Conservation (phyloP, 345 rosid species). For the Eucalyptus tenuipes region DNA sequence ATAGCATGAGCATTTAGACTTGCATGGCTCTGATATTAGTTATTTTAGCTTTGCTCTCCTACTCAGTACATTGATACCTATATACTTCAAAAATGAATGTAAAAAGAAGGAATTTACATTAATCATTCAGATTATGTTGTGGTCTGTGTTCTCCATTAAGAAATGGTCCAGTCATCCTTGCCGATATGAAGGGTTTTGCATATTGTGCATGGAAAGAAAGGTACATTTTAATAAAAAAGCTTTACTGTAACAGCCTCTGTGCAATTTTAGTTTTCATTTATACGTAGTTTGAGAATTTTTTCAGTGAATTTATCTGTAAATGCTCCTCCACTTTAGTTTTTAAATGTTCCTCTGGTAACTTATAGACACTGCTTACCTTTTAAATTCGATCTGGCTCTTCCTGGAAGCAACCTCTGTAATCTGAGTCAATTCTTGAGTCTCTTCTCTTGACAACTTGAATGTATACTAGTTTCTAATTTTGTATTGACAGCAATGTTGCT, state of each 20-base stretch:
- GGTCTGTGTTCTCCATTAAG: background rate
- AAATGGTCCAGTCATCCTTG: background rate
- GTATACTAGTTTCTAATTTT: background rate
- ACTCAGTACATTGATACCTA: background rate
- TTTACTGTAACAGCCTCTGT: background rate
- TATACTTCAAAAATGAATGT: background rate
- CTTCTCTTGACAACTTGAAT: background rate
- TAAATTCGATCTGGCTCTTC: background rate
- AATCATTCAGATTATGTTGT: background rate
- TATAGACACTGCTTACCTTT: background rate
- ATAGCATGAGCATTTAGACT: background rate
- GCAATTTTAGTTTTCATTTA: background rate
- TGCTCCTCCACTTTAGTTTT: background rate
- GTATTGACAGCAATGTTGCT: conserved; percentile 68
- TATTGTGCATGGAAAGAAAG: background rate
- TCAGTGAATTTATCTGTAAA: background rate
- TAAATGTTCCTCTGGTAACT: background rate
- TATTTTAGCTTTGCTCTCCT: background rate
- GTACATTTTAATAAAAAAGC: background rate
- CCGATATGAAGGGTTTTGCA: background rate
- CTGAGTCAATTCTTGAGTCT: background rate
- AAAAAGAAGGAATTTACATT: background rate
- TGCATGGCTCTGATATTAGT: background rate
- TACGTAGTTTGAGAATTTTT: background rate
- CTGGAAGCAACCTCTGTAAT: background rate